Conservation (phyloP, 106 monocot species). For the Apostasia ramifera region DNA sequence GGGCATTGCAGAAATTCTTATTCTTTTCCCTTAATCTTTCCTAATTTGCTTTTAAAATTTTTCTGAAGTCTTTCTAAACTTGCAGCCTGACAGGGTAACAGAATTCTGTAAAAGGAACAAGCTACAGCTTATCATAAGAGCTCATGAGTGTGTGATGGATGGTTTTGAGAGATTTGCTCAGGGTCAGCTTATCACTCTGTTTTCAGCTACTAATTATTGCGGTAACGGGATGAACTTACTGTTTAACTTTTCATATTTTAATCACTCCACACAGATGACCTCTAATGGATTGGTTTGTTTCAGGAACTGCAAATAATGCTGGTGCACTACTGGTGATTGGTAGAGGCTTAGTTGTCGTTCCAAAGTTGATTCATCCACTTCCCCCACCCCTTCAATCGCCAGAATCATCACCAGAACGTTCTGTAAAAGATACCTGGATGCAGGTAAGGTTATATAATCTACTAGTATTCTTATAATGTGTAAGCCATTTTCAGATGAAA, state of each 20-base stretch:
- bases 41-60: neutral
- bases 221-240: constrained; percentile 33
- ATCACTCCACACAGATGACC: neutral
- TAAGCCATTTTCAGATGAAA: no score
- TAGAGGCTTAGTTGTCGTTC: constrained; percentile 90
- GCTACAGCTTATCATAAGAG: constrained; percentile 92
- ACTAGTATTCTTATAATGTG: no score
- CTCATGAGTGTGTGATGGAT: constrained; percentile 99
- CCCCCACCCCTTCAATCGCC: constrained; percentile 94
- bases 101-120: constrained; percentile 94
- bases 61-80: constrained; percentile 10
- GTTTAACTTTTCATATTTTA: neutral
- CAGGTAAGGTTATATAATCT: constrained; percentile 39
- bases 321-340: constrained; percentile 96
- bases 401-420: constrained; percentile 83
- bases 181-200: constrained; percentile 89
- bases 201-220: constrained; percentile 98
- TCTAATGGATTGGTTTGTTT: constrained; percentile 7
- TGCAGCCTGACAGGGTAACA: constrained; percentile 94
- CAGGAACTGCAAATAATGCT: constrained; percentile 96
- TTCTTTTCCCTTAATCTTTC: no score
- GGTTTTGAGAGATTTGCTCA: constrained; percentile 99
- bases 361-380: constrained; percentile 97
- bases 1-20: no score
- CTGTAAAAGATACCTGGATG: constrained; percentile 83